Conservation (phyloP, 2,329 filamentous ascomycete species). For the Didymella pinodella region DNA sequence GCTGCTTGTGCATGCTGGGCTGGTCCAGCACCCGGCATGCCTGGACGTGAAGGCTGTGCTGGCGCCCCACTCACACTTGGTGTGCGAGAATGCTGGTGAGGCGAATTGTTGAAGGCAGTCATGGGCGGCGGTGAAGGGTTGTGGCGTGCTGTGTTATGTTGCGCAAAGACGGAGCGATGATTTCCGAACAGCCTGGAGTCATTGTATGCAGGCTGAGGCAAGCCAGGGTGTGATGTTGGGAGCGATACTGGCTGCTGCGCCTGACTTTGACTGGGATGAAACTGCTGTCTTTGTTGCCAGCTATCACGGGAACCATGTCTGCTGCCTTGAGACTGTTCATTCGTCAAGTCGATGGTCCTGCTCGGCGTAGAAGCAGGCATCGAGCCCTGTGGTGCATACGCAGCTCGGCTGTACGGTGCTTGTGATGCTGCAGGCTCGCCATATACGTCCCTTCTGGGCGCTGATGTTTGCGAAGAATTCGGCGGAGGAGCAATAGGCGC, state of each 20-base stretch:
- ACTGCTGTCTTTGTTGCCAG: conserved; percentile 43
- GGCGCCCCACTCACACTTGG: conserved; percentile 45
- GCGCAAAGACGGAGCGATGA: conserved; percentile 45
- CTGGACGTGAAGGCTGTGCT: conserved; percentile 36
- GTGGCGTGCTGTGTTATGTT: conserved; percentile 44
- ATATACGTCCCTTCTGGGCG: conserved; percentile 39
- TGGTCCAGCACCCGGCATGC: conserved; percentile 32
- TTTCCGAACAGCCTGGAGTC: conserved; percentile 34
- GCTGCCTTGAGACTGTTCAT: conserved; percentile 34
- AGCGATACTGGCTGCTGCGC: conserved; percentile 33
- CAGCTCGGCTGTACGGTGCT: conserved; percentile 35
- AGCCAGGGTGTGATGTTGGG: conserved; percentile 39
- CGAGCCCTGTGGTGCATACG: conserved; percentile 40
- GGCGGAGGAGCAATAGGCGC: conserved; percentile 44
- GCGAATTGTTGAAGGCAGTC: conserved; percentile 42
- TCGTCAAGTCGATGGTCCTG: conserved; percentile 45
- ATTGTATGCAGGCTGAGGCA: conserved; percentile 37
- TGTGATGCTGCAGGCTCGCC: conserved; percentile 36
- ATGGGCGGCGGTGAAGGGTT: conserved; percentile 47
- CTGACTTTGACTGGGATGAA: conserved; percentile 38
- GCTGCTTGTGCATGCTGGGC: conserved; percentile 31
- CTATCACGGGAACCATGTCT: conserved; percentile 37
- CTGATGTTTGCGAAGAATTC: conserved; percentile 32
- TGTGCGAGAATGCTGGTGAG: conserved; percentile 46
- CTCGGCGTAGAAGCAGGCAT: conserved; percentile 32